Base-by-base conservation (phyloP, 2,329 filamentous ascomycete species). In the Neospermospora avenae region DNA sequence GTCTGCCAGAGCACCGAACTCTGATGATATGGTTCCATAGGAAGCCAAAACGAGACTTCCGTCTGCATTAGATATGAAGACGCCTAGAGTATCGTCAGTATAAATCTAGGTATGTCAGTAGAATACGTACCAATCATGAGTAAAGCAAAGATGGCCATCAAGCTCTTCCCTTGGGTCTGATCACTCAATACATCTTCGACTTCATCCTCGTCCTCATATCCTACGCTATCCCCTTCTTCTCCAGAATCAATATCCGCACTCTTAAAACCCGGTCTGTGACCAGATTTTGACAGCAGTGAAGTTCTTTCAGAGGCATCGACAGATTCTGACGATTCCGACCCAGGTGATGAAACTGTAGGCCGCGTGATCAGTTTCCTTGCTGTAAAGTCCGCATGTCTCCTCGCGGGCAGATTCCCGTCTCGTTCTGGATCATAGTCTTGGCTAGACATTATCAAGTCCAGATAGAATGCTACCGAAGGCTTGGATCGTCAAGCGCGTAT, bases 1-100 rank as follows among this genome's bases (percentile, higher is more conserved):
- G 55, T 82, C 78, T 16, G 77, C 78, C 4, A 87, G 69, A 35
- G 78, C 77, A 56, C 80, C 75, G 65, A 87, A 87, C 57, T 86
- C 81, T 10, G 84, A 87, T 0, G 83, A 81, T 55, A 87, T 85
- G 3, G 76, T 77, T 0, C 82, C 81, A 60, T 88, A 84, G 0
- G 87, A 88, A 0, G 88, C 87, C 34, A 91, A 74, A 0, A 91
- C 80, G 0, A 91, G 75, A 1, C 84, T 86, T 0, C 76, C 74
- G 68, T 91, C 88, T 16, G 83, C 81, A 57, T 86, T 85, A 6
- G 82, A 81, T 13, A 89, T 81, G 65, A 91, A 89, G 14, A 87
- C 83, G 11, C 83, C 84, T 78, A 39, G 14, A 16, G 16, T 20
- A 2, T 7, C 10, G 25, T 35, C 18, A 6, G 28, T 10, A 16